Evolutionary conservation across 1,284 basidiomycete species (phyloP).

Genomic region (Malassezia arunalokei): DNA sequence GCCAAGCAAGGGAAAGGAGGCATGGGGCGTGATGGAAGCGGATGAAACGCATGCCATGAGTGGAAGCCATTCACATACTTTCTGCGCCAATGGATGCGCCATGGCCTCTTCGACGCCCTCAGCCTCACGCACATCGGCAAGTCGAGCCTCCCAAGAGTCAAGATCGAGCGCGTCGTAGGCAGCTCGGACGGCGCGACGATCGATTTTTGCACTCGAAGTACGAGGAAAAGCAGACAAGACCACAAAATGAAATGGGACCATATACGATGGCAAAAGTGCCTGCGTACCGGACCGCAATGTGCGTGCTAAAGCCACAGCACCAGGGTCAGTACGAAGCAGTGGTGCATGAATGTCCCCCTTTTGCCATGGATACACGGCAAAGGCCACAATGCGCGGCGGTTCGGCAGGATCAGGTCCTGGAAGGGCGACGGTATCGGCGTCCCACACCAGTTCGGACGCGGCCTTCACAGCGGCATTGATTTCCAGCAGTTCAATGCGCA

Average conservation of each 20-base stretch:
- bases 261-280: constrained; percentile 36
- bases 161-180: constrained; percentile 32
- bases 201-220: constrained; percentile 47
- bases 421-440: constrained; percentile 41
- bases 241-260: constrained; percentile 44
- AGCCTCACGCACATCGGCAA: constrained; percentile 19
- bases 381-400: constrained; percentile 42
- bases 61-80: constrained; percentile 26
- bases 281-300: constrained; percentile 25
- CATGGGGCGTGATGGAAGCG: constrained; percentile 26
- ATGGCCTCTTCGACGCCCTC: constrained; percentile 14
- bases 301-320: constrained; percentile 25
- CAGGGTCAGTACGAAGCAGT: constrained; percentile 25
- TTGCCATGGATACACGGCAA: constrained; percentile 31
- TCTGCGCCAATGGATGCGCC: constrained; percentile 17
- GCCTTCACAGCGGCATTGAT: constrained; percentile 47
- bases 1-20: constrained; percentile 36
- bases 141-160: constrained; percentile 34
- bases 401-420: constrained; percentile 21
- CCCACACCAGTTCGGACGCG: constrained; percentile 29
- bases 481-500: constrained; percentile 47
- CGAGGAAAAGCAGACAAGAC: constrained; percentile 44
- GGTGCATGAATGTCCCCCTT: background rate
- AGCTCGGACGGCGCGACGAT: constrained; percentile 41
- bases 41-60: background rate